Conservation (phyloP, 2,329 filamentous ascomycete genomes). For the Phymatotrichopsis omnivora region DNA sequence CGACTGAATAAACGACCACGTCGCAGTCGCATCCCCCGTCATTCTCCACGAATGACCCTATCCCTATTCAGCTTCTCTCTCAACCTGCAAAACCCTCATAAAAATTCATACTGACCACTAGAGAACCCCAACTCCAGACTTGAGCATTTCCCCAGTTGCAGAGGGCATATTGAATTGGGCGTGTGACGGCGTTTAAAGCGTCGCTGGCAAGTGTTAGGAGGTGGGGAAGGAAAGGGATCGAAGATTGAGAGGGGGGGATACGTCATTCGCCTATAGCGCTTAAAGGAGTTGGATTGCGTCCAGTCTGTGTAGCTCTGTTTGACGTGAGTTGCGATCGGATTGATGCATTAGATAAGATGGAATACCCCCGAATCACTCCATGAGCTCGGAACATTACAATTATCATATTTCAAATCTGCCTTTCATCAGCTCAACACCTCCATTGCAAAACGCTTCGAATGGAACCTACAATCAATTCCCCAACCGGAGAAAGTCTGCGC, state of each 20-base stretch:
- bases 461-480: constrained; percentile 45
- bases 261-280: constrained; percentile 44
- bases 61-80: not conserved
- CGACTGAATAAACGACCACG: constrained; percentile 31
- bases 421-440: not conserved
- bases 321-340: not conserved
- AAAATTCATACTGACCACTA: constrained; percentile 8
- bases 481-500: constrained; percentile 48
- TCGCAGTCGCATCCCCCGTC: constrained; percentile 37
- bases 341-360: not conserved
- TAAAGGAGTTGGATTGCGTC: constrained; percentile 40
- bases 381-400: constrained; percentile 40
- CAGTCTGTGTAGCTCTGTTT: constrained; percentile 36
- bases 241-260: no score
- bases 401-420: constrained; percentile 48
- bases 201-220: constrained; percentile 34
- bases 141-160: constrained; percentile 45
- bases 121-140: constrained; percentile 42
- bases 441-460: not conserved
- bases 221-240: no score
- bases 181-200: constrained; percentile 39
- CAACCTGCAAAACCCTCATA: no score
- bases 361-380: constrained; percentile 33
- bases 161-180: constrained; percentile 43
- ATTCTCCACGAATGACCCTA: constrained; percentile 42